Evolutionary conservation across 1,139 yeast species (phyloP).

Genomic region (Taphrina wiesneri): DNA sequence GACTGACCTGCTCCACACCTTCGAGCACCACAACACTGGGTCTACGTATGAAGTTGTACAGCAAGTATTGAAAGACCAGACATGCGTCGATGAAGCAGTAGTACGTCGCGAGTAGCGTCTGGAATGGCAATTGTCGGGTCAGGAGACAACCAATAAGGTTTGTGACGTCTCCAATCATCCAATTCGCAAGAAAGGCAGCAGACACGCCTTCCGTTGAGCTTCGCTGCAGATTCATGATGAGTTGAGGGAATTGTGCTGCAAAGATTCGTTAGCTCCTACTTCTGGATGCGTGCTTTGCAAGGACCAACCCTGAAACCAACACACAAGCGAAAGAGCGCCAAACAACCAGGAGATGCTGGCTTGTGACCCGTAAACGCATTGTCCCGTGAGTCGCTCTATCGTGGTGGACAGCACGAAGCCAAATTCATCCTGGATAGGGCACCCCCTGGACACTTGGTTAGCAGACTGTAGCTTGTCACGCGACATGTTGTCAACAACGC

Average conservation of each 20-base stretch:
- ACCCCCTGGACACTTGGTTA: slow-evolving; percentile 2
- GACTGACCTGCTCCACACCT: slow-evolving; percentile 5
- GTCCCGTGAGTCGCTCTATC: slow-evolving; percentile 33
- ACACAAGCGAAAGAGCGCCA: slow-evolving; percentile 25
- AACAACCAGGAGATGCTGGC: slow-evolving; percentile 28
- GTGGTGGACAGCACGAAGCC: slow-evolving; percentile 12
- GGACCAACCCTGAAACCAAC: slow-evolving; percentile 16
- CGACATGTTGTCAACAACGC: slow-evolving; percentile 6
- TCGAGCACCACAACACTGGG: slow-evolving; percentile 20
- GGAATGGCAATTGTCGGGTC: slow-evolving; percentile 72
- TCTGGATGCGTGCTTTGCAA: slow-evolving; percentile 51
- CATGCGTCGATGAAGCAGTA: slow-evolving; percentile 71
- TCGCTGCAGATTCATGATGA: slow-evolving; percentile 51
- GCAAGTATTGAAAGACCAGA: slow-evolving; percentile 73
- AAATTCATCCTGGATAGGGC: slow-evolving; percentile 17
- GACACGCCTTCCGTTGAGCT: slow-evolving; percentile 88
- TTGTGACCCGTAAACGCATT: slow-evolving; percentile 27
- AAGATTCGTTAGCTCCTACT: slow-evolving; percentile 81
- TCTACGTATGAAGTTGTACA: slow-evolving; percentile 52
- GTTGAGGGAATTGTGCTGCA: slow-evolving; percentile 81
- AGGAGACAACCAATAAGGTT: slow-evolving; percentile 77
- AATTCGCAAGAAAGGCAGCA: slow-evolving; percentile 67
- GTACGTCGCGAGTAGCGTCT: slow-evolving; percentile 69
- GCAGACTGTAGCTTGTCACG: neutral
- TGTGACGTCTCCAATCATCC: slow-evolving; percentile 84